Evolutionary conservation across 208 protist genomes (phyloP).

Genomic region (Acanthamoeba divionensis): DNA sequence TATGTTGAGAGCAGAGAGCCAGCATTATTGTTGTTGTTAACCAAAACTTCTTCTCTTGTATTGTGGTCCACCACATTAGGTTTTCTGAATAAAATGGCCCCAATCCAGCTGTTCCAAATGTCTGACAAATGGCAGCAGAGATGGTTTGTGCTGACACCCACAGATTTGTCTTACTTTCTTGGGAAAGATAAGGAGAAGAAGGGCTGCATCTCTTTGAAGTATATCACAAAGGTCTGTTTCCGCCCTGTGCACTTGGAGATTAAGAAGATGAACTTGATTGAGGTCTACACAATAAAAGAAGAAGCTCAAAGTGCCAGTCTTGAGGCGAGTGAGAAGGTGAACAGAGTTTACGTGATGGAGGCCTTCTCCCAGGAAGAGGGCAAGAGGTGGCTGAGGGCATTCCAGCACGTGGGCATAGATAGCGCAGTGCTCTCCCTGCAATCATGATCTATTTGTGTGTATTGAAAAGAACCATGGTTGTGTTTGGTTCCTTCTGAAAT

Average conservation of each 20-base stretch:
- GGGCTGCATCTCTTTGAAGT: neutral
- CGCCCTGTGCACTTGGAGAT: neutral
- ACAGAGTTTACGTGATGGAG: slow-evolving; percentile 9
- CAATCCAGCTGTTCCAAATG: neutral
- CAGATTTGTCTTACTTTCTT: neutral
- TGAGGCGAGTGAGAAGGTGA: too few species aligned
- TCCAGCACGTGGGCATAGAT: slow-evolving; percentile 2
- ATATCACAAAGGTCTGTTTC: neutral
- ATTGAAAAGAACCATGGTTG: too few species aligned
- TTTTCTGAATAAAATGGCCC: neutral
- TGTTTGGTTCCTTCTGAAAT: too few species aligned
- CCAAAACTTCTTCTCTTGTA: neutral
- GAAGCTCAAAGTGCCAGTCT: neutral
- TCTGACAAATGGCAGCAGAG: slow-evolving; percentile 9
- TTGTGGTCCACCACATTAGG: neutral
- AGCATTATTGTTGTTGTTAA: neutral
- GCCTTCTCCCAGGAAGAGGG: slow-evolving; percentile 14
- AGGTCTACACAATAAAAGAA: slow-evolving; percentile 27
- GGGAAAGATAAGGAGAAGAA: neutral
- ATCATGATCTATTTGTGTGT: too few species aligned
- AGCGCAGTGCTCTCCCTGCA: neutral
- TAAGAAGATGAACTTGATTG: slow-evolving; percentile 18
- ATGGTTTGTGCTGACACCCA: neutral
- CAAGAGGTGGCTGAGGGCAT: slow-evolving; percentile 23
- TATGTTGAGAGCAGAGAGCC: neutral